phyloP scores from a whole-genome alignment of 169 alveolate species.

The Plasmodium blacklocki region DNA sequence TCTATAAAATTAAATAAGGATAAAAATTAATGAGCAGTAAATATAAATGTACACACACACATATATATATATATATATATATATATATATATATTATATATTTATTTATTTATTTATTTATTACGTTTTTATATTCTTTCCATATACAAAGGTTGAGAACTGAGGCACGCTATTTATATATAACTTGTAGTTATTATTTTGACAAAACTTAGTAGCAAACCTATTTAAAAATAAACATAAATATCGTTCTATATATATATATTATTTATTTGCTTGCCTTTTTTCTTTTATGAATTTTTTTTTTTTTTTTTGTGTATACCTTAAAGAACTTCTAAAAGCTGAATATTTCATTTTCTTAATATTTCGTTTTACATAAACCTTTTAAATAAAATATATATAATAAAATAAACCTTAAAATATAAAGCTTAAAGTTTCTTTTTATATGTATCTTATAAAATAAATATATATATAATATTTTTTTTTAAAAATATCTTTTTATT shows the following conservation, averaged over 20 bases:
- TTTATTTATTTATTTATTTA: neutral
- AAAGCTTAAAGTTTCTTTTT: too few relatives aligned
- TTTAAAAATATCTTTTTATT: too few relatives aligned
- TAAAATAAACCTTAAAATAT: too few relatives aligned
- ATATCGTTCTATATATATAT: neutral
- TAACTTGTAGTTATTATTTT: constrained; percentile 45
- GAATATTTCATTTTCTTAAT: constrained; percentile 59
- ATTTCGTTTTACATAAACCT: constrained; percentile 9
- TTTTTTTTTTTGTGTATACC: constrained; percentile 21
- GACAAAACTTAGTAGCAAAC: constrained; percentile 54
- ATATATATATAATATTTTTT: too few relatives aligned
- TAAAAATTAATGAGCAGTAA: neutral
- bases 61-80: neutral
- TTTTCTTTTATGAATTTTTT: neutral
- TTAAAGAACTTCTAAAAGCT: constrained; percentile 68
- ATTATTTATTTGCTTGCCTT: neutral
- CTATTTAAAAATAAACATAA: constrained; percentile 1
- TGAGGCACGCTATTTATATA: constrained; percentile 76
- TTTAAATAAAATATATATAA: too few relatives aligned
- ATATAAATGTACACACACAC: neutral
- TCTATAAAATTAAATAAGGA: constrained; percentile 16
- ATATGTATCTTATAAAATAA: too few relatives aligned
- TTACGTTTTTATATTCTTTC: constrained; percentile 73
- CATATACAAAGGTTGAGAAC: constrained; percentile 68
- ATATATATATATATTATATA: neutral